phyloP scores from a whole-genome alignment of 108 stramenopile genomes.

The Discostella stelligeroides region DNA sequence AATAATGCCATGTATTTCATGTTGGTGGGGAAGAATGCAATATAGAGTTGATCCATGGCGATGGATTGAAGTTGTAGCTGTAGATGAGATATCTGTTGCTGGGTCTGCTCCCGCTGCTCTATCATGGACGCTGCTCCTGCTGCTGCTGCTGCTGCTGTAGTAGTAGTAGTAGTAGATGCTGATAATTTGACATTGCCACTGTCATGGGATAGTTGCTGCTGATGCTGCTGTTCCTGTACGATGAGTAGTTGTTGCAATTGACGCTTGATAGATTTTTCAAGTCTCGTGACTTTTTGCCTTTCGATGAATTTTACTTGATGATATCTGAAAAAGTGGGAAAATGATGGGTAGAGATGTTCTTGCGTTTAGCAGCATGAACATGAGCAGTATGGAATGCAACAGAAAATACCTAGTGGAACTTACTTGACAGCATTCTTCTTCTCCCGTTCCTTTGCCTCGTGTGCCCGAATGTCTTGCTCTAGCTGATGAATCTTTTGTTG shows the following conservation, averaged over 20 bases:
- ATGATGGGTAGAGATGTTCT: too few relatives aligned
- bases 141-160: too few relatives aligned
- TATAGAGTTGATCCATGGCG: constrained; percentile 79
- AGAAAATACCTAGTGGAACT: too few relatives aligned
- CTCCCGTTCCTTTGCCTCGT: constrained; percentile 56
- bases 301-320: constrained; percentile 86
- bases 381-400: too few relatives aligned
- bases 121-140: too few relatives aligned
- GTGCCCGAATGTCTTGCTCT: constrained; percentile 51
- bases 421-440: constrained; percentile 57
- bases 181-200: too few relatives aligned
- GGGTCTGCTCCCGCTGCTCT: constrained; percentile 1
- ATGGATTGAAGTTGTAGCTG: constrained; percentile 55
- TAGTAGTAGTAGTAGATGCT: too few relatives aligned
- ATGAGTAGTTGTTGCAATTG: constrained; percentile 21
- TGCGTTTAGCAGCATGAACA: too few relatives aligned
- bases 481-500: constrained; percentile 49
- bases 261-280: constrained; percentile 60
- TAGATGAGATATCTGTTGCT: constrained; percentile 25
- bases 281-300: constrained; percentile 71
- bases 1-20: constrained; percentile 79
- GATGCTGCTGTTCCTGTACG: constrained; percentile 7
- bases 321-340: constrained; percentile 42
- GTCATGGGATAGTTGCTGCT: too few relatives aligned
- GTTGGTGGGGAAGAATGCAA: constrained; percentile 73